Evolutionary conservation across 2,329 filamentous ascomycete species (phyloP).

Genomic region (Paecilomyces formosus): DNA sequence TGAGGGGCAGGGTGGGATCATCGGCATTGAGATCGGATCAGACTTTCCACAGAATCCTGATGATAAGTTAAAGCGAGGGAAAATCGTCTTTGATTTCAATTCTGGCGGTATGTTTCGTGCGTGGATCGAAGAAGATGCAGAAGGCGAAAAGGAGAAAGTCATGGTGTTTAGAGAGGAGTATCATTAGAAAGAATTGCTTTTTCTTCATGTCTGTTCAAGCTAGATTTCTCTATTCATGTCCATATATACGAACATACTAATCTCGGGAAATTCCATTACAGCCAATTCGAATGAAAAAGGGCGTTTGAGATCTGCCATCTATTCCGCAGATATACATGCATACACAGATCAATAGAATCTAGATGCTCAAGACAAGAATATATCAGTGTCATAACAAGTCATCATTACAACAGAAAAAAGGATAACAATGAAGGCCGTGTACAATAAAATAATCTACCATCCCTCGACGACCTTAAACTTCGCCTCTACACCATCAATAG

Average conservation of each 20-base stretch:
- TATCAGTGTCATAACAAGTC: no score
- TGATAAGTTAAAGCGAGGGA: conserved; percentile 22
- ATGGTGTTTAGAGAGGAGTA: conserved; percentile 40
- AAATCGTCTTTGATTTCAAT: conserved; percentile 71
- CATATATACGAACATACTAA: neutral
- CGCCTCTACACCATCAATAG: conserved; percentile 64
- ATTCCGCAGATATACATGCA: no score
- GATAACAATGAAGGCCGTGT: neutral
- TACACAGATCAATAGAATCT: no score
- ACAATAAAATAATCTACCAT: neutral
- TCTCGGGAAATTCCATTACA: no score
- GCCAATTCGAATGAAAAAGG: no score
- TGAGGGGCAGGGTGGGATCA: conserved; percentile 79
- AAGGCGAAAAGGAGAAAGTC: conserved; percentile 27
- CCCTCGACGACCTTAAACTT: conserved; percentile 55
- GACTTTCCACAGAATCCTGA: neutral
- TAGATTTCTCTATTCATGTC: neutral
- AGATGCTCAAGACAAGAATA: no score
- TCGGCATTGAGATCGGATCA: conserved; percentile 55
- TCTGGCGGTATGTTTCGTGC: conserved; percentile 84
- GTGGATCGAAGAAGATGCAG: conserved; percentile 45
- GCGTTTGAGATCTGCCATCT: no score
- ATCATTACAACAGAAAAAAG: neutral
- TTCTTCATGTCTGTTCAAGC: neutral
- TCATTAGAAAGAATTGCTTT: conserved; percentile 3